Evolutionary conservation across 192 early-diverging fungal genomes (phyloP).

Genomic region (Coemansia aciculifera): DNA sequence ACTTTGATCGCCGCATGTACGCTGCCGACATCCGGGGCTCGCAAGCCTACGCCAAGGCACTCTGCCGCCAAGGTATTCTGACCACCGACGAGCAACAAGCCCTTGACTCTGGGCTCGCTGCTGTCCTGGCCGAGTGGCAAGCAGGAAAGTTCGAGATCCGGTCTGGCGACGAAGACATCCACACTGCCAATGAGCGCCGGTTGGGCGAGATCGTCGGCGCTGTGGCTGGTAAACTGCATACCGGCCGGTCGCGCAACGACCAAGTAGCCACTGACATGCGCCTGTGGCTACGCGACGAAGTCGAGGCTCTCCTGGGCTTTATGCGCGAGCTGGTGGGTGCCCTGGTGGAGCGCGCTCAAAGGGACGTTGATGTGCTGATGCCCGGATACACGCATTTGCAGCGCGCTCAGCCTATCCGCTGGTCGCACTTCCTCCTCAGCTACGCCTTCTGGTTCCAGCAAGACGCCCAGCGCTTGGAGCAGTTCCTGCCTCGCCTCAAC

Average conservation of each 20-base stretch:
- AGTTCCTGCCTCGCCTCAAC: conserved; percentile 80
- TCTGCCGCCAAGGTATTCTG: conserved; percentile 72
- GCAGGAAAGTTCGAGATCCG: conserved; percentile 66
- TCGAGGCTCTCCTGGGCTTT: conserved; percentile 60
- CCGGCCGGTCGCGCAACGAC: conserved; percentile 93
- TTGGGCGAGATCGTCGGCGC: conserved; percentile 88
- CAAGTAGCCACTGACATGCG: conserved; percentile 99
- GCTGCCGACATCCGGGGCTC: conserved; percentile 87
- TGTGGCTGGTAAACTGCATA: conserved; percentile 96
- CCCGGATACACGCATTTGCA: conserved; percentile 99
- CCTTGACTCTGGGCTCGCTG: conserved; percentile 73
- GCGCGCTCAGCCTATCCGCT: conserved; percentile 97
- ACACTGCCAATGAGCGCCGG: conserved; percentile 97
- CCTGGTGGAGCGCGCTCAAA: conserved; percentile 75
- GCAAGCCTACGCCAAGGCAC: conserved; percentile 85
- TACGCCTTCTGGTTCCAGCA: conserved; percentile 91
- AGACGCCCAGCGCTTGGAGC: conserved; percentile 80
- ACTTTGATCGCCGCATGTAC: conserved; percentile 92
- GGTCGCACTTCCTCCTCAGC: conserved; percentile 88
- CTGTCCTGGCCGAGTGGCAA: conserved; percentile 83
- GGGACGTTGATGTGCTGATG: conserved; percentile 94
- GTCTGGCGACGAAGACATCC: conserved; percentile 95
- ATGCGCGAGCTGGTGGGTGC: conserved; percentile 78
- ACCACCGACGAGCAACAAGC: conserved; percentile 69
- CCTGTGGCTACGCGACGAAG: conserved; percentile 88